Percentiles rank a stretch among this genome's conserved stretches.
These are phyloP conservation scores for Alternaria alternata DNA, from an alignment of 2,329 filamentous ascomycete species.

Conservation along the genomic window DNA sequence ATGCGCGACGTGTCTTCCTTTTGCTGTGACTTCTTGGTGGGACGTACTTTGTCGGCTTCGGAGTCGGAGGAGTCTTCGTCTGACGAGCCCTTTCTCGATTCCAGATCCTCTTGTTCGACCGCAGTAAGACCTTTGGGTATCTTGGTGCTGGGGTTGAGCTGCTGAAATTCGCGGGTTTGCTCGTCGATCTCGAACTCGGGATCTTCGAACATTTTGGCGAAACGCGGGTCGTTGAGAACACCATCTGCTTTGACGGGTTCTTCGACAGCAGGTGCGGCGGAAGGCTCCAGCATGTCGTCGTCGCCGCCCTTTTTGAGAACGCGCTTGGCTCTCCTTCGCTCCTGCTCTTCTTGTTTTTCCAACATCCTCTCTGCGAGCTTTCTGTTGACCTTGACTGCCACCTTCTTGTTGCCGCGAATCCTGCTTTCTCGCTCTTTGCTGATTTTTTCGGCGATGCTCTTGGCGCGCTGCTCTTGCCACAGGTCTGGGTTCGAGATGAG, in stretches of 20 bases:
- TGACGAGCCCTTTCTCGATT: slow-evolving; percentile 49
- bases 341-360: slow-evolving; percentile 74
- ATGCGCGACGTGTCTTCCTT: slow-evolving; percentile 54
- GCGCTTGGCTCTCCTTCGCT: slow-evolving; percentile 56
- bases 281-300: slow-evolving; percentile 51
- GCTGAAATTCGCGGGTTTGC: slow-evolving; percentile 82
- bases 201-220: slow-evolving; percentile 88
- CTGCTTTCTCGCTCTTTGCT: slow-evolving; percentile 95
- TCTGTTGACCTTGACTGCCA: slow-evolving; percentile 88
- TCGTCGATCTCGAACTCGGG: slow-evolving; percentile 94
- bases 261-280: slow-evolving; percentile 28
- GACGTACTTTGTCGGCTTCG: slow-evolving; percentile 12
- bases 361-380: slow-evolving; percentile 69
- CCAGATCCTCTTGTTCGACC: slow-evolving; percentile 67
- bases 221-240: slow-evolving; percentile 84
- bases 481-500: slow-evolving; percentile 93
- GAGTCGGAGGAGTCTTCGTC: slow-evolving; percentile 43
- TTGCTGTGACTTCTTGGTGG: slow-evolving; percentile 36
- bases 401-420: slow-evolving; percentile 94
- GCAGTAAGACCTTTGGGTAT: slow-evolving; percentile 63
- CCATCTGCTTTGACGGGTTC: slow-evolving; percentile 58
- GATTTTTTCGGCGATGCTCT: slow-evolving; percentile 92
- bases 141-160: slow-evolving; percentile 86
- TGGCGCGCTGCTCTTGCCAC: slow-evolving; percentile 90
- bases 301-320: slow-evolving; percentile 68